Evolutionary conservation across 305 asterid genomes (phyloP).

Genomic region (Solanum hybrid): DNA sequence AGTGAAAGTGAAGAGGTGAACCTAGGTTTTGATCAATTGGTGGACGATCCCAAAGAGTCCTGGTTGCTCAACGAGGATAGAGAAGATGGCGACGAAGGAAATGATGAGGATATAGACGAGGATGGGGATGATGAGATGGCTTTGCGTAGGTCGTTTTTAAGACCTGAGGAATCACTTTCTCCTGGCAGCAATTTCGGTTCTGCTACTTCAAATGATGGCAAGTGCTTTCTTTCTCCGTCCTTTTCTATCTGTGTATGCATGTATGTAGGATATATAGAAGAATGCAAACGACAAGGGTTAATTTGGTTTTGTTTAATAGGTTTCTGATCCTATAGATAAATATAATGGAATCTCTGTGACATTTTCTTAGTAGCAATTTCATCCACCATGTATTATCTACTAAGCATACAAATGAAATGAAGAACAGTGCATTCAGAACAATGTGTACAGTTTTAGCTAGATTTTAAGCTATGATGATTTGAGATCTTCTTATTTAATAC

Average conservation of each 20-base stretch:
- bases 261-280: neutral
- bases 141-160: conserved; percentile 44
- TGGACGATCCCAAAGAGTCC: conserved; percentile 23
- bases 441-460: neutral
- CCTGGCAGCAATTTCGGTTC: conserved; percentile 83
- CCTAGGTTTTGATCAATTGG: conserved; percentile 25
- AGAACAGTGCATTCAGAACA: neutral
- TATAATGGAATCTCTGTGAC: neutral
- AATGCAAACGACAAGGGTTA: neutral
- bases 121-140: conserved; percentile 49
- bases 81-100: conserved; percentile 31
- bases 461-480: neutral
- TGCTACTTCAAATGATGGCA: conserved; percentile 81
- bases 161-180: conserved; percentile 70
- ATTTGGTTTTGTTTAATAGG: neutral
- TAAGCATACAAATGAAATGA: neutral
- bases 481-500: neutral
- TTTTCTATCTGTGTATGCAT: neutral
- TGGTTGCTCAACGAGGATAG: conserved; percentile 10
- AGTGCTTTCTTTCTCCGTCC: conserved; percentile 20
- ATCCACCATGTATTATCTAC: neutral
- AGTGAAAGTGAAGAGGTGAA: conserved; percentile 15
- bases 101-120: conserved; percentile 31
- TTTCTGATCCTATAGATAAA: neutral
- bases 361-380: neutral